Conservation (phyloP, 257 asterid species). For the Gentiana dahurica region DNA sequence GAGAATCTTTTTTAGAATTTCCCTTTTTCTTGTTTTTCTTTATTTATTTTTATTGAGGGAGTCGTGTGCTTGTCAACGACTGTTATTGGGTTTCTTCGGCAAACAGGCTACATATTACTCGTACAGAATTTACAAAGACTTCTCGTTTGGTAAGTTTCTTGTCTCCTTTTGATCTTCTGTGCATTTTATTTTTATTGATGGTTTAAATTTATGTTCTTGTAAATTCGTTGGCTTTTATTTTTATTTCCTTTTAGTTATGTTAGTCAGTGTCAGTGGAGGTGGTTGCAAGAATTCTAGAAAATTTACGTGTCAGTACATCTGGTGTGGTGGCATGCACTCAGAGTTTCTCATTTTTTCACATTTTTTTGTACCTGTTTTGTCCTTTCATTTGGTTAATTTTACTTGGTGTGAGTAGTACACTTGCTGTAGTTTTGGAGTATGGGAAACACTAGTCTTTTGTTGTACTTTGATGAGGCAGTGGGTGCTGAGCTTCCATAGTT, state of each 20-base stretch:
- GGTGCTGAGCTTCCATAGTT: too few species aligned
- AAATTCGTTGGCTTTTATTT: neutral
- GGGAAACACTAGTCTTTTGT: neutral
- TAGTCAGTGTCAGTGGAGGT: too few species aligned
- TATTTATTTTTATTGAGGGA: neutral
- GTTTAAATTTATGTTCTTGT: neutral
- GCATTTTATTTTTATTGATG: neutral
- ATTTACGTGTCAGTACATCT: too few species aligned
- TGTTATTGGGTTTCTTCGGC: neutral
- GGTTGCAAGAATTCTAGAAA: too few species aligned
- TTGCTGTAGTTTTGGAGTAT: neutral
- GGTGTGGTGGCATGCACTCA: too few species aligned
- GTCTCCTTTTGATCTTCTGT: neutral
- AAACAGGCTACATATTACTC: constrained; percentile 2
- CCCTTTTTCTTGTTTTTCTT: neutral
- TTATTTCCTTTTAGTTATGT: too few species aligned
- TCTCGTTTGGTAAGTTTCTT: constrained; percentile 8
- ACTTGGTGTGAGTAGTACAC: neutral
- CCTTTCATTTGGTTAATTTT: neutral
- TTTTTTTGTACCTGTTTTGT: neutral
- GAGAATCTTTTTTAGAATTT: constrained; percentile 4
- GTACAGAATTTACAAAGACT: constrained; percentile 2
- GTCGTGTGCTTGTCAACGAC: neutral
- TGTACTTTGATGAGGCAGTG: too few species aligned
- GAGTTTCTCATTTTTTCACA: neutral